Percentiles rank a stretch among this genome's conserved stretches.
Conservation (phyloP, 2,329 filamentous ascomycete genomes). For the Paraphaeosphaeria minitans region DNA sequence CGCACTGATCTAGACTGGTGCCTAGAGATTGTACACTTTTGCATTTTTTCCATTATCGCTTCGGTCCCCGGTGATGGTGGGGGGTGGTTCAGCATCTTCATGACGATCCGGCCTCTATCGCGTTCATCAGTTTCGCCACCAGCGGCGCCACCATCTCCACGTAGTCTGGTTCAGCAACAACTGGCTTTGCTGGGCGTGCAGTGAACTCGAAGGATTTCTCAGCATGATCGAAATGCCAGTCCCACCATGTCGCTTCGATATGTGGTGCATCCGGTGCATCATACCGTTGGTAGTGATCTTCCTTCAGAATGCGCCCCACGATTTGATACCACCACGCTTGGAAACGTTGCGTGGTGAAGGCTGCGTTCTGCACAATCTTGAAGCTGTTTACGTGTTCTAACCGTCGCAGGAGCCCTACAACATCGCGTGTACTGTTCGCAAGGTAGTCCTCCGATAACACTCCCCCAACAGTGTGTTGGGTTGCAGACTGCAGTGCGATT, state of each 20-base stretch:
- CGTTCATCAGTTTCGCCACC: slow-evolving; percentile 41
- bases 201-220: slow-evolving; percentile 38
- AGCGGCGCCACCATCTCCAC: slow-evolving; percentile 45
- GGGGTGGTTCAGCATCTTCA: not conserved
- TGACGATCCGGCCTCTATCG: slow-evolving; percentile 34
- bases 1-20: not conserved
- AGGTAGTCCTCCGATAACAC: slow-evolving; percentile 41
- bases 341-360: slow-evolving; percentile 44
- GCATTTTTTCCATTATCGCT: not conserved
- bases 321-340: slow-evolving; percentile 47
- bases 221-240: slow-evolving; percentile 40
- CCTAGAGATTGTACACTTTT: not conserved
- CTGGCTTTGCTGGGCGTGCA: slow-evolving; percentile 30
- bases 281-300: slow-evolving; percentile 50
- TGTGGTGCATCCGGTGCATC: slow-evolving; percentile 33
- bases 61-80: not conserved
- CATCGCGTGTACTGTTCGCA: slow-evolving; percentile 36
- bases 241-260: slow-evolving; percentile 48
- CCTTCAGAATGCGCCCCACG: slow-evolving; percentile 47
- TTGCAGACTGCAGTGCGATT: slow-evolving; percentile 27
- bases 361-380: slow-evolving; percentile 42
- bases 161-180: slow-evolving; percentile 46
- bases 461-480: slow-evolving; percentile 23
- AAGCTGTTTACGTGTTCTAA: slow-evolving; percentile 41
- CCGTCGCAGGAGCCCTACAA: slow-evolving; percentile 41